A percentile compares a stretch with the other conserved stretches of the same genome.
Conservation (phyloP, 164 flowering plant species). For the Aristolochia californica region DNA sequence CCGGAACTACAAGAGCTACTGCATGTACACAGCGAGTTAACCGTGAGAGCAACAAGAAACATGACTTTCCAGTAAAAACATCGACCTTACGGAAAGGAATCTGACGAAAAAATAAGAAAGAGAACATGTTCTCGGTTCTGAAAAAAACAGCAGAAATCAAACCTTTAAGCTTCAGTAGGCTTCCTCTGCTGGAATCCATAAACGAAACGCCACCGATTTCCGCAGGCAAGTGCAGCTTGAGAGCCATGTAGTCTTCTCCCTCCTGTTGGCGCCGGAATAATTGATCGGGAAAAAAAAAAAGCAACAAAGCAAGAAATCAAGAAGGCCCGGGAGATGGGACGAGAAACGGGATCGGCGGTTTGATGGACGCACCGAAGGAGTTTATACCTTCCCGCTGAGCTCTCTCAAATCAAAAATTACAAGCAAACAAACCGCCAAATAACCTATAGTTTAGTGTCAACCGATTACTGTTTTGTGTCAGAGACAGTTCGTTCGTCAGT, state of each 20-base stretch:
- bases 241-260: background rate
- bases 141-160: background rate
- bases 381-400: no score
- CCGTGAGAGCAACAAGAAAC: background rate
- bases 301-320: background rate
- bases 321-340: no score
- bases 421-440: no score
- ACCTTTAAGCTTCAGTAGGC: background rate
- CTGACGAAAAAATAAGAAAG: background rate
- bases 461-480: no score
- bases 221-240: slow-evolving; percentile 1
- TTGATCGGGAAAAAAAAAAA: background rate
- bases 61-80: no score
- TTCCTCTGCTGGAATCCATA: background rate
- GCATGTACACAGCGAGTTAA: no score
- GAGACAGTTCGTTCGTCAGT: no score
- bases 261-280: background rate
- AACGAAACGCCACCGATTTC: background rate
- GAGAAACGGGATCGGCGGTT: no score
- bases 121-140: background rate
- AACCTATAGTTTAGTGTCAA: no score
- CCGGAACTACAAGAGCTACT: background rate
- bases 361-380: no score
- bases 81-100: background rate
- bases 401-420: no score